Percentiles rank a stretch among this genome's conserved stretches.
Conservation (phyloP, 2,329 filamentous ascomycete genomes). For the Fusarium nisikadoi region DNA sequence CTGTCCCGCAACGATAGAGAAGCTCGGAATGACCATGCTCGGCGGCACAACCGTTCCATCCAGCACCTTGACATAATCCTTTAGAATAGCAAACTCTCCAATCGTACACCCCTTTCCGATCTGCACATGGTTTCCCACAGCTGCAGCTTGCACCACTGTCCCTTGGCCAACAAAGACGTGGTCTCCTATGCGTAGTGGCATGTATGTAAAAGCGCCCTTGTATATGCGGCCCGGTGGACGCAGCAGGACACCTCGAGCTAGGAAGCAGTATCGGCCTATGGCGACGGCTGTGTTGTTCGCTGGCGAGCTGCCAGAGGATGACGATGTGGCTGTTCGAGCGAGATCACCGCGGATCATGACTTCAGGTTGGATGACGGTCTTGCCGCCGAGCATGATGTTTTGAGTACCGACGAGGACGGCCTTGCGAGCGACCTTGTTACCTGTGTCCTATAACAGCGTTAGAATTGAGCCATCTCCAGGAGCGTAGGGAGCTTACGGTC, state of each 20-base stretch:
- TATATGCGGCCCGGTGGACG: slow-evolving; percentile 86
- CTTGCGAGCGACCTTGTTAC: slow-evolving; percentile 96
- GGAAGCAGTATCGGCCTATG: slow-evolving; percentile 91
- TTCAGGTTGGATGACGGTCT: slow-evolving; percentile 94
- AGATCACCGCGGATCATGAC: slow-evolving; percentile 95
- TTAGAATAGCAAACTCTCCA: slow-evolving; percentile 89
- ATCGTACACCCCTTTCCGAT: slow-evolving; percentile 82
- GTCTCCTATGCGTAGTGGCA: slow-evolving; percentile 91
- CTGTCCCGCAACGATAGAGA: slow-evolving; percentile 86
- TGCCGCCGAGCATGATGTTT: slow-evolving; percentile 97
- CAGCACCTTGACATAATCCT: slow-evolving; percentile 90
- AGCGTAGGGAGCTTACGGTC: slow-evolving; percentile 69
- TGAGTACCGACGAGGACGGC: slow-evolving; percentile 93
- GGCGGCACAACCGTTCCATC: slow-evolving; percentile 85
- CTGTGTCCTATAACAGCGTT: slow-evolving; percentile 77
- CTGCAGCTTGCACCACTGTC: slow-evolving; percentile 83
- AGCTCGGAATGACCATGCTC: slow-evolving; percentile 92
- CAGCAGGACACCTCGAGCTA: slow-evolving; percentile 80
- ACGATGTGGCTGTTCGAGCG: slow-evolving; percentile 64
- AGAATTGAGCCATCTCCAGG: neutral
- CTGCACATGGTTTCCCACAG: slow-evolving; percentile 85
- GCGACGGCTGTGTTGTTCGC: slow-evolving; percentile 76
- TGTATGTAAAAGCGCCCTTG: slow-evolving; percentile 82
- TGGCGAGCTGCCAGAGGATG: slow-evolving; percentile 54
- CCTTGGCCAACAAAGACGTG: slow-evolving; percentile 88